Base-by-base conservation (phyloP, 1,139 yeast genomes). In the Hansenula sp. region DNA sequence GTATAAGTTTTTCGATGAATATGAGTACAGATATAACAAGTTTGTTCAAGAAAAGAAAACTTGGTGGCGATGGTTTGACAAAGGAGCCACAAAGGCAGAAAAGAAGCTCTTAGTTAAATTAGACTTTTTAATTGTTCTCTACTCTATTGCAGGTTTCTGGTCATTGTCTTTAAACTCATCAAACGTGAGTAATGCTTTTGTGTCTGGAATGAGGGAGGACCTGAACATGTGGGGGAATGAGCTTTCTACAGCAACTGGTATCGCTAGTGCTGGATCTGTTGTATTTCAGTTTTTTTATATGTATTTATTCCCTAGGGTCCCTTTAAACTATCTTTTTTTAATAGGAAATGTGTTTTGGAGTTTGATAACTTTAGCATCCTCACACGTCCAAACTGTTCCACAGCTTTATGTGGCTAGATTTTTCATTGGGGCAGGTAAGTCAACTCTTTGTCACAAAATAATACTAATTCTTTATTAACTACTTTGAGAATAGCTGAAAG, bases 41-140 rank as follows among this genome's bases (percentile, higher is more conserved):
- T 15, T n/a, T 70, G 65, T 47, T 61, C 62, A 31, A 53, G 58
- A 5, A 54, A 65, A 29, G 67, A 74, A 36, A 46, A 18, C 56
- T 5, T 80, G 84, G 83, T 81, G 71, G 59, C 69, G 75, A 41
- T 82, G 88, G 88, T 81, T 77, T 57, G 77, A 77, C 51, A 77
- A 74, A 31, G 70, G 66, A 46, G 81, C 75, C 72, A 0, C 80
- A 67, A 16, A 74, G 74, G 65, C 59, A 71, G 56, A 61, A 59
- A 47, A 67, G 56, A 33, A 81, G 43, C 65, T 83, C 42, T 50
- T 76, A 54, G 13, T 7, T 4, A 83, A 83, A 55, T 63, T 82
- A 43, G 89, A 82, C 54, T 52, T 81, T 28, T 58, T 79, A 39
- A 64, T 82, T 47, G 72, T 84, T 1, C 66, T 77, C 53, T 59